Conservation (phyloP, 768 basidiomycete species). For the Boletus barrowsii region DNA sequence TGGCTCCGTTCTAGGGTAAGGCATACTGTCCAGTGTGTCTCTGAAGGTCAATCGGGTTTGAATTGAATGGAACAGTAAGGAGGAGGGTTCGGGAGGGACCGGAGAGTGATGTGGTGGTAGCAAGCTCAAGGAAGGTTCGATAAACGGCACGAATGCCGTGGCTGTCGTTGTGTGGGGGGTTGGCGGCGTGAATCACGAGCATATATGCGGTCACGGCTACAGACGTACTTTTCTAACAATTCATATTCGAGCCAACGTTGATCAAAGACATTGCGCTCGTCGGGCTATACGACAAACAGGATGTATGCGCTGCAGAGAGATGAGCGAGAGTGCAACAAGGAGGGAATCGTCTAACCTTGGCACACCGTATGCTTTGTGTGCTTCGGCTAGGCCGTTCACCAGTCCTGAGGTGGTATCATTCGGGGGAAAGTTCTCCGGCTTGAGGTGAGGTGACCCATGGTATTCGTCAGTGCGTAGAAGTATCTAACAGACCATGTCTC, state of each 20-base stretch:
- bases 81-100: slow-evolving; percentile 45
- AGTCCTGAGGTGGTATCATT: slow-evolving; percentile 73
- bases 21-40: slow-evolving; percentile 66
- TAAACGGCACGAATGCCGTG: slow-evolving; percentile 73
- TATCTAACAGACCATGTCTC: slow-evolving; percentile 47
- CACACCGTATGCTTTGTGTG: slow-evolving; percentile 70
- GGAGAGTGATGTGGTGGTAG: slow-evolving; percentile 48
- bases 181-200: no score
- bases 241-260: slow-evolving; percentile 88
- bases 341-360: slow-evolving; percentile 39
- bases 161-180: slow-evolving; percentile 35
- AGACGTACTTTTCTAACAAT: slow-evolving; percentile 66
- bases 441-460: slow-evolving; percentile 50
- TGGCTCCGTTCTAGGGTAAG: slow-evolving; percentile 73
- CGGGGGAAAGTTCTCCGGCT: slow-evolving; percentile 56
- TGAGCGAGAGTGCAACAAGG: not conserved
- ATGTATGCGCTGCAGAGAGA: slow-evolving; percentile 46
- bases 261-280: slow-evolving; percentile 93
- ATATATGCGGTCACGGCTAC: not conserved
- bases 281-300: slow-evolving; percentile 85
- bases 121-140: slow-evolving; percentile 72
- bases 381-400: slow-evolving; percentile 72
- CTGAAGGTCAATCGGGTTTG: slow-evolving; percentile 55
- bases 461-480: slow-evolving; percentile 61
- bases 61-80: slow-evolving; percentile 25